Conservation (phyloP, 176 grass and related monocot species). For the Phoenix roebelenii region DNA sequence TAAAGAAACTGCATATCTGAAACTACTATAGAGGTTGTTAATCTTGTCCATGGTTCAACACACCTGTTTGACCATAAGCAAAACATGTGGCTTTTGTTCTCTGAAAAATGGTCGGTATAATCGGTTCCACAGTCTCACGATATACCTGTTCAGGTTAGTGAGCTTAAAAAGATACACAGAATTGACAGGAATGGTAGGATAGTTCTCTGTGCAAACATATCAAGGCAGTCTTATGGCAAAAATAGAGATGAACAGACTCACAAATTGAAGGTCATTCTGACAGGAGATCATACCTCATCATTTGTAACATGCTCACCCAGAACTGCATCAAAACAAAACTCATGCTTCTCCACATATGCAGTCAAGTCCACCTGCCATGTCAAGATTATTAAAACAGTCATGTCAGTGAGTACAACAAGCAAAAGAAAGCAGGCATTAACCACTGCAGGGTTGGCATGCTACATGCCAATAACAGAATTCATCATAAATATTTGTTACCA, state of each 20-base stretch:
- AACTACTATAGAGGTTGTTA: no score
- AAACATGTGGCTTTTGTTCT: constrained; percentile 98
- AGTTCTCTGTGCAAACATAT: not conserved
- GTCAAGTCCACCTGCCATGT: constrained; percentile 84
- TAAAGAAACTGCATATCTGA: no score
- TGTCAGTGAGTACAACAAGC: constrained; percentile 9
- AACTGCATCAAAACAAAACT: constrained; percentile 97
- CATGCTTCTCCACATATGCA: constrained; percentile 91
- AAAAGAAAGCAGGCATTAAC: no score
- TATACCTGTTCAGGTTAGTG: constrained; percentile 54
- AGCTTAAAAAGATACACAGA: no score
- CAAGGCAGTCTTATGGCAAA: no score
- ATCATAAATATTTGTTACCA: no score
- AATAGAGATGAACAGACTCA: not conserved
- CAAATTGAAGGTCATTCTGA: not conserved
- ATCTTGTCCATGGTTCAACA: not conserved
- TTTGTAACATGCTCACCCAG: constrained; percentile 83
- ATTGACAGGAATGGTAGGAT: not conserved
- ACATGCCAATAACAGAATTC: no score
- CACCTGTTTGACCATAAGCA: constrained; percentile 99
- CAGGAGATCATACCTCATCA: constrained; percentile 58
- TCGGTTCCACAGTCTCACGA: constrained; percentile 83
- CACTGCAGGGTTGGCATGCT: no score
- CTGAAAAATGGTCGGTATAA: constrained; percentile 96
- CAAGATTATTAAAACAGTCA: constrained; percentile 26